Percentiles rank a stretch among this genome's conserved stretches.
These are phyloP conservation scores for Trypanosoma avium DNA, from an alignment of 208 protist species.

Conservation along the genomic window DNA sequence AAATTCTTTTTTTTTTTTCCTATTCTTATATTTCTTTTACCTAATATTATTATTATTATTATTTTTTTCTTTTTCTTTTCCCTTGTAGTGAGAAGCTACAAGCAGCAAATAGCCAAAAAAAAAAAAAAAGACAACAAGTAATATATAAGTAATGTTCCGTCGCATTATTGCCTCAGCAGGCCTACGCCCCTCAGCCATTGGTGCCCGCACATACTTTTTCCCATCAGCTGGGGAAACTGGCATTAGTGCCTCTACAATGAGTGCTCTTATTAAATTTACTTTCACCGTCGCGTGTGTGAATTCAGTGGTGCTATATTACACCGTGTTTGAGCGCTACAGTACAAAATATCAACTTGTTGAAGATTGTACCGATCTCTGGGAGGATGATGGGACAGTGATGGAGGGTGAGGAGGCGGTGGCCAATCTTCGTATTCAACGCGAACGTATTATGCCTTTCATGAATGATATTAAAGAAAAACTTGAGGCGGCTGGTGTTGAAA, in stretches of 20 bases:
- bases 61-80: constrained; percentile 21
- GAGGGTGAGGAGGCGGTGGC: constrained; percentile 83
- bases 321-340: constrained; percentile 49
- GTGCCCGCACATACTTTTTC: constrained; percentile 70
- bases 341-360: constrained; percentile 77
- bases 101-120: background rate
- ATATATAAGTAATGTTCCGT: constrained; percentile 51
- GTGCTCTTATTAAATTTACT: constrained; percentile 34
- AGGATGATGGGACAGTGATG: constrained; percentile 80
- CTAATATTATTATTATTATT: constrained; percentile 4
- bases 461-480: constrained; percentile 80
- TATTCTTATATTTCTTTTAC: no score
- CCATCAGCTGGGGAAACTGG: constrained; percentile 61
- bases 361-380: constrained; percentile 79
- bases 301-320: constrained; percentile 32
- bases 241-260: constrained; percentile 68
- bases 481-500: constrained; percentile 33
- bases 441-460: constrained; percentile 91
- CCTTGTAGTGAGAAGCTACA: background rate
- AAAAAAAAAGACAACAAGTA: constrained; percentile 11
- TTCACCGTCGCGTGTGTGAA: constrained; percentile 31
- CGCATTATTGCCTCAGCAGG: constrained; percentile 32
- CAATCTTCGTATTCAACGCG: constrained; percentile 84
- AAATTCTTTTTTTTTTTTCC: no score
- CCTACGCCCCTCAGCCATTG: background rate